These are phyloP conservation scores for Knufia petricola DNA, from an alignment of 2,329 filamentous ascomycete species.

Conservation along the genomic window DNA sequence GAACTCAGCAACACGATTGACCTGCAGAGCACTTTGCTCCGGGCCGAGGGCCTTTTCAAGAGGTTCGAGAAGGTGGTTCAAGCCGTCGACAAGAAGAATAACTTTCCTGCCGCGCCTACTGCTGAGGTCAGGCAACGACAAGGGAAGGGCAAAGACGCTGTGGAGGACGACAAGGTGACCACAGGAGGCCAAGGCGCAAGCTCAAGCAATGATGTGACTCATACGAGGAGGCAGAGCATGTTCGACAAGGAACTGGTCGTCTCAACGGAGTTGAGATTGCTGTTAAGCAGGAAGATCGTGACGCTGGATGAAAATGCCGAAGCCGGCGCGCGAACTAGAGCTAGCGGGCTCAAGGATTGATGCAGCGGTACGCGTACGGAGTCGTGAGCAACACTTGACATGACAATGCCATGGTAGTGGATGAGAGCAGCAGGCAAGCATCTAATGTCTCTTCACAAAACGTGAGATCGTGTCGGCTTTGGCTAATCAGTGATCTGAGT, in stretches of 20 bases:
- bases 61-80: slow-evolving; percentile 83
- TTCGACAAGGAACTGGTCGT: slow-evolving; percentile 44
- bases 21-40: slow-evolving; percentile 71
- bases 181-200: background rate
- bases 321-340: slow-evolving; percentile 11
- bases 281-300: slow-evolving; percentile 53
- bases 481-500: no score
- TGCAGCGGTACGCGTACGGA: no score
- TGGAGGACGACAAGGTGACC: background rate
- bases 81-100: slow-evolving; percentile 81
- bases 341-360: slow-evolving; percentile 20
- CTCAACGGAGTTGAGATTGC: slow-evolving; percentile 50
- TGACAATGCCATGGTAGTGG: no score
- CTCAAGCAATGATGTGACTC: slow-evolving; percentile 4
- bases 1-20: slow-evolving; percentile 92
- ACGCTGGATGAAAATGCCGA: slow-evolving; percentile 30
- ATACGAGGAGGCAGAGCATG: slow-evolving; percentile 12
- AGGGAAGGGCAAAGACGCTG: slow-evolving; percentile 12
- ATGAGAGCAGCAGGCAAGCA: no score
- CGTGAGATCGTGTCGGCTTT: no score
- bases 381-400: no score
- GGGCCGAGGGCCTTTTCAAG: slow-evolving; percentile 79
- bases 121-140: slow-evolving; percentile 9
- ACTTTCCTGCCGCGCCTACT: slow-evolving; percentile 56
- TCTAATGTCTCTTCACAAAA: no score